Evolutionary conservation across 2,329 filamentous ascomycete species (phyloP), one percentile per base, ranked within the genome.

Genomic region (Corynespora cassiicola): DNA sequence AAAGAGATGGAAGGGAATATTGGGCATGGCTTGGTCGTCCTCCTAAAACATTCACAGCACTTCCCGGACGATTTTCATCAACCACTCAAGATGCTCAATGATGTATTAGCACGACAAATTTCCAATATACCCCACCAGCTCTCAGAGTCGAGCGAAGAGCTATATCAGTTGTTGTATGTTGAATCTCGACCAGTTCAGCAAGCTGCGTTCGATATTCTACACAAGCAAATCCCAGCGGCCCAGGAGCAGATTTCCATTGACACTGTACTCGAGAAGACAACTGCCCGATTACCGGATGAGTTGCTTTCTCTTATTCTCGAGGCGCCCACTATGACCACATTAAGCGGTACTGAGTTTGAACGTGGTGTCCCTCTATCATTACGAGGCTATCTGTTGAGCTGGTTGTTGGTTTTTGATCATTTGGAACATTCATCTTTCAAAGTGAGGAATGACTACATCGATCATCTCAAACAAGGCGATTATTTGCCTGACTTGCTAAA

Each of bases 371-470:
- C 90, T 8, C 73, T 82, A 1, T 62, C 80, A 0, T 75, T 96
- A 31, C 82, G 90, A 35, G 83, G 85, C 7, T 99, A 96, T 58
- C 76, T 99, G 3, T 75, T 96, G 18, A 87, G 89, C 8, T 99
- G 94, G 94, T 82, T 88, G 48, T 76, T 97, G 1, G 78, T 96
- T 0, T 97, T 95, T 61, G 90, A 95, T 54, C 86, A 92, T 28
- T 95, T 92, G 61, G 75, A 77, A 12, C 82, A 84, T 14, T 84
- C 90, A 75, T 89, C 91, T 0, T 86, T 88, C 65, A 89, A 90
- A 55, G 83, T 97, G 11, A 87, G 90, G 52, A 82, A 81, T 42
- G 85, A 91, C 56, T 97, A 96, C 58, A 80, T 83, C 0, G 81
- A 89, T 16, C 82, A 87, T 42, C 79, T 99, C 39, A 94, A 90